A percentile compares a stretch with the other conserved stretches of the same genome.
Conservation (phyloP, 306 rosid species). For the Quercus alba region DNA sequence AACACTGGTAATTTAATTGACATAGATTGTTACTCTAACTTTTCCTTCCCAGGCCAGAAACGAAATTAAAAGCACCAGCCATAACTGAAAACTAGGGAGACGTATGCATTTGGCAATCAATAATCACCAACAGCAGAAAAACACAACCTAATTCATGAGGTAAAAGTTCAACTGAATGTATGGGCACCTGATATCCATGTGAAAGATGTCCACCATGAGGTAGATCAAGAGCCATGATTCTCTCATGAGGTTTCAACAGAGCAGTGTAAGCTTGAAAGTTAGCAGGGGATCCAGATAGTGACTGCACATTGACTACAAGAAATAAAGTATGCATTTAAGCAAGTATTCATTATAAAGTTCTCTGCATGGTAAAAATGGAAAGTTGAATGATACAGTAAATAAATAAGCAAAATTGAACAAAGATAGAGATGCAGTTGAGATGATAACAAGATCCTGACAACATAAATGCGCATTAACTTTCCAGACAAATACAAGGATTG, state of each 20-base stretch:
- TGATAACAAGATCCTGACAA: conserved; percentile 1
- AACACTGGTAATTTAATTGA: not conserved
- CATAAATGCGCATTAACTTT: not conserved
- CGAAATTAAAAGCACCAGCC: not conserved
- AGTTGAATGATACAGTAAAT: not conserved
- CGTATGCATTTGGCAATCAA: not conserved
- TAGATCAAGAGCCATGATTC: conserved; percentile 97
- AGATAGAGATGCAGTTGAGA: not conserved
- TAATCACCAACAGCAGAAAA: not conserved
- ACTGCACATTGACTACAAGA: conserved; percentile 87
- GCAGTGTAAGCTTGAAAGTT: conserved; percentile 97
- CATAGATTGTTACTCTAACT: not conserved
- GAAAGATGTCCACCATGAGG: conserved; percentile 98
- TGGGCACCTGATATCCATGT: conserved; percentile 89
- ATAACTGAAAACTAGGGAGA: not conserved
- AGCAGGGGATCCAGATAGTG: conserved; percentile 90
- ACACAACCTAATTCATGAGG: not conserved
- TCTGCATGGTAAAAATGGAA: not conserved
- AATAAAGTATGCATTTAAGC: conserved; percentile 26
- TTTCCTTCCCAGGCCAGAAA: not conserved
- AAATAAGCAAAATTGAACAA: conserved; percentile 1
- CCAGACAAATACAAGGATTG: not conserved
- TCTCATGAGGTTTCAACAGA: conserved; percentile 87
- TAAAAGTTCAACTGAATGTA: not conserved
- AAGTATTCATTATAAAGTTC: conserved; percentile 1